A percentile compares a stretch with the other conserved stretches of the same genome.
Evolutionary conservation across 2,329 filamentous ascomycete species (phyloP).

Genomic region (Fusarium foetens): DNA sequence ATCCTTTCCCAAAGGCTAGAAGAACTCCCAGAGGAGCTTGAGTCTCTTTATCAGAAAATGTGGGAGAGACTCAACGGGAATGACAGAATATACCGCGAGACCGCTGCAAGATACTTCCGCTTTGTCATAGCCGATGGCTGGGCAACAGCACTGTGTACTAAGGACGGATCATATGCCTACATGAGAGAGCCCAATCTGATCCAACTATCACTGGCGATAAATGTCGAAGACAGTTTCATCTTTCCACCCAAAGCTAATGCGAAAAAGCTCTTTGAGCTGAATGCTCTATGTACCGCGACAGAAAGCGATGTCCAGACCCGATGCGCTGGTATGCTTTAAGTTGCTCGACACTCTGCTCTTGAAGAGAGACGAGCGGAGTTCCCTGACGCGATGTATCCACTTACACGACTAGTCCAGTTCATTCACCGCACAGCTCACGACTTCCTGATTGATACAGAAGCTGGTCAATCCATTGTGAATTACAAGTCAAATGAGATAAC

Average conservation of each 20-base stretch:
- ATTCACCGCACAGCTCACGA: slow-evolving; percentile 4
- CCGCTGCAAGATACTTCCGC: not conserved
- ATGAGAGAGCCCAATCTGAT: not conserved
- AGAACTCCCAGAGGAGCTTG: not conserved
- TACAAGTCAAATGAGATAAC: rapidly evolving
- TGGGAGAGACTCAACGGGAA: not conserved
- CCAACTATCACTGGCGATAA: not conserved
- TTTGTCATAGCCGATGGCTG: rapidly evolving
- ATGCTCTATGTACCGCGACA: rapidly evolving
- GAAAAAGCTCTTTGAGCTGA: rapidly evolving
- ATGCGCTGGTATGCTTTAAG: not conserved
- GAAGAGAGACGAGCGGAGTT: rapidly evolving
- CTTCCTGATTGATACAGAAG: not conserved
- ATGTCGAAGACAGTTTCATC: rapidly evolving
- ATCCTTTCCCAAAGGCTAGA: rapidly evolving
- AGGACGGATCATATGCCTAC: rapidly evolving
- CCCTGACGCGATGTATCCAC: rapidly evolving
- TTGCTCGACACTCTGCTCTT: rapidly evolving
- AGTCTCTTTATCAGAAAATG: not conserved
- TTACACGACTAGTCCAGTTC: rapidly evolving
- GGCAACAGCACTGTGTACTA: rapidly evolving
- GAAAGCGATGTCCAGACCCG: not conserved
- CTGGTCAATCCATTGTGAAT: not conserved
- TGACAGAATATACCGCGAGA: not conserved
- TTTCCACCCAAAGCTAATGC: rapidly evolving